These are phyloP conservation scores for Mimosa pudica DNA, from an alignment of 306 rosid genomes.

Conservation along the genomic window DNA sequence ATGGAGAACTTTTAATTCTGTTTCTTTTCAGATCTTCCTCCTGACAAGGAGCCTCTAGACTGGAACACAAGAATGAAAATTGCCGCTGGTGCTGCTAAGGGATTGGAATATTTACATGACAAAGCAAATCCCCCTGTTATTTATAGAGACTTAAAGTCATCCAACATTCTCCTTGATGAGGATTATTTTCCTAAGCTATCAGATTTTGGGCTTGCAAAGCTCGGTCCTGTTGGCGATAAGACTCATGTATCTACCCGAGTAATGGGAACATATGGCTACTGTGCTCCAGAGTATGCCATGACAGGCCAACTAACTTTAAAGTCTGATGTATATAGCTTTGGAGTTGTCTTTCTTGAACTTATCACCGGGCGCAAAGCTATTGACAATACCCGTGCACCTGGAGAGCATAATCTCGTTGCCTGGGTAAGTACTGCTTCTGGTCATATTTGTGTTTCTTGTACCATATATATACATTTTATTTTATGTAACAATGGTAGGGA, in stretches of 20 bases:
- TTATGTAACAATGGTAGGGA: conserved; percentile 12
- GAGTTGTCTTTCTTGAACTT: conserved; percentile 82
- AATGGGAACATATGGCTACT: conserved; percentile 86
- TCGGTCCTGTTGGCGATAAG: conserved; percentile 77
- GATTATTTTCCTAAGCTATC: conserved; percentile 76
- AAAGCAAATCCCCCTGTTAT: conserved; percentile 71
- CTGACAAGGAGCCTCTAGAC: conserved; percentile 65
- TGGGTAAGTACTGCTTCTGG: conserved; percentile 59
- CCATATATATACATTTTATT: background rate
- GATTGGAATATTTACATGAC: conserved; percentile 85
- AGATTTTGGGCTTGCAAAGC: conserved; percentile 85
- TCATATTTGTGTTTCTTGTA: background rate
- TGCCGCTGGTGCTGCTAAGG: conserved; percentile 82
- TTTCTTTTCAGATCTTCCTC: conserved; percentile 59
- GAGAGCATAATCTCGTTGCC: conserved; percentile 74
- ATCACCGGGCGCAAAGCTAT: conserved; percentile 83
- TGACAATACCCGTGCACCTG: conserved; percentile 56
- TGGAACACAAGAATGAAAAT: conserved; percentile 93
- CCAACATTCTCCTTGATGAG: conserved; percentile 79
- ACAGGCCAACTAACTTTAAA: conserved; percentile 81
- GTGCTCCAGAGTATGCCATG: conserved; percentile 88
- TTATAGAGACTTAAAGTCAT: conserved; percentile 78
- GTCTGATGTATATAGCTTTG: conserved; percentile 82
- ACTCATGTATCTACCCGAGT: conserved; percentile 80
- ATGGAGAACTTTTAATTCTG: conserved; percentile 5